Evolutionary conservation across 345 rosid genomes (phyloP), one percentile per base, ranked within the genome.

Genomic region (Euphorbia pulcherrima): DNA sequence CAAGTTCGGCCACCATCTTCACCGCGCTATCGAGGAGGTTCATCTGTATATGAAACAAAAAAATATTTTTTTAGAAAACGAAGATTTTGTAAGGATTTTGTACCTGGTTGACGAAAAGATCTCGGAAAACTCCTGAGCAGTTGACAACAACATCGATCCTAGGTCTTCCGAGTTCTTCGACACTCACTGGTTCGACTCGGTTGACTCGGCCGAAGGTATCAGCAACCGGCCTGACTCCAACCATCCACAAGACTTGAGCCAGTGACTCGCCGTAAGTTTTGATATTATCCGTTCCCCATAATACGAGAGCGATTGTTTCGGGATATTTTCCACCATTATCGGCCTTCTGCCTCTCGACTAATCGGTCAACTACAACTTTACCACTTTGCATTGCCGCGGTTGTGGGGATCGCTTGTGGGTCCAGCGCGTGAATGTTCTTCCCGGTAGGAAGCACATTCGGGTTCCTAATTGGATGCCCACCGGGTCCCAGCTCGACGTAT

Each of bases 241-340:
- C 87, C 99, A 94, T 94, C 96, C 99, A 94, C 78, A 94, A 74
- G 70, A 94, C 99, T 74, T 94, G 99, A 59, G 86, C 99, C 37
- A 94, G 81, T 21, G 99, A 94, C 79, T 94, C 99, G 10, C 99
- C 99, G 37, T 94, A 94, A 17, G 99, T 94, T 79, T 94, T 94
- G 57, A 94, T 94, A 62, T 94, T 94, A 75, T 94, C 99, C 2
- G 97, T 94, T 78, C 99, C 99, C 99, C 97, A 94, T 47, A 94
- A 75, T 44, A 94, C 99, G 48, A 94, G 96, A 2, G 99, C 97
- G 29, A 94, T 70, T 16, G 97, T 94, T 90, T 94, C 99, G 0
- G 97, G 99, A 79, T 89, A 91, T 33, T 89, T 86, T 59, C 99
- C 99, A 0, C 85, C 97, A 65, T 91, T 94, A 23, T 91, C 99